A percentile compares a stretch with the other conserved stretches of the same genome.
Evolutionary conservation across 208 protist species (phyloP).

Genomic region (Balamuthia mandrillaris): DNA sequence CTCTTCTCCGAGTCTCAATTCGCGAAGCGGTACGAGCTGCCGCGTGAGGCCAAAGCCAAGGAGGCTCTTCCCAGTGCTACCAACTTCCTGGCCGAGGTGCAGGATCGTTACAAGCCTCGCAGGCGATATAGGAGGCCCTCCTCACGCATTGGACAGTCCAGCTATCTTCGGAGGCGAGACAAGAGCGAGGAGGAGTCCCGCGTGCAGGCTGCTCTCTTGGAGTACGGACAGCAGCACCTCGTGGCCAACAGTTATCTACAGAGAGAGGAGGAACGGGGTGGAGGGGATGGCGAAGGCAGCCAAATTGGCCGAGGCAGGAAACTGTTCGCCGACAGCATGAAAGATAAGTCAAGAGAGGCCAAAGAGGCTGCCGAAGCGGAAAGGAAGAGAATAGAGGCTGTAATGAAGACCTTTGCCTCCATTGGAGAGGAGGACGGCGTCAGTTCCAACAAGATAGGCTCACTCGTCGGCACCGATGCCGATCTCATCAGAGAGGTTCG

Average conservation of each 20-base stretch:
- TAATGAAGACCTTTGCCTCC: constrained; percentile 27
- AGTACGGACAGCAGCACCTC: constrained; percentile 65
- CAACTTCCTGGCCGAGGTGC: not conserved
- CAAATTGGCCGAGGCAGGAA: not conserved
- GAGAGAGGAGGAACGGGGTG: not conserved
- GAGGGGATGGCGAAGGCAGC: not conserved
- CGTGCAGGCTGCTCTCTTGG: constrained; percentile 60
- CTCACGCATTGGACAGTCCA: too few species aligned
- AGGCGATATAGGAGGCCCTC: not conserved
- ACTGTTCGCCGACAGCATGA: constrained; percentile 12
- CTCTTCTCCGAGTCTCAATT: constrained; percentile 71
- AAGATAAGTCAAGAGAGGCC: not conserved
- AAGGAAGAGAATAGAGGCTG: not conserved
- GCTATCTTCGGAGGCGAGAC: too few species aligned
- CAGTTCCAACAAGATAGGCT: constrained; percentile 28
- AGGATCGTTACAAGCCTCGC: constrained; percentile 44
- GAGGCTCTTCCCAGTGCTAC: not conserved
- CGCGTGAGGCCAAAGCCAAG: too few species aligned
- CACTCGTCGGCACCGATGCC: constrained; percentile 31
- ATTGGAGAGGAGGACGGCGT: constrained; percentile 9
- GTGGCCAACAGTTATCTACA: not conserved
- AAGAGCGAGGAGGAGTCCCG: constrained; percentile 23
- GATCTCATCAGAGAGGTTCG: constrained; percentile 23
- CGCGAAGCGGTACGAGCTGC: constrained; percentile 47
- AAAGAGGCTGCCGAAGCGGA: constrained; percentile 18